These are phyloP conservation scores for Stachybotrys chartarum DNA, from an alignment of 2,329 filamentous ascomycete species.

Conservation along the genomic window DNA sequence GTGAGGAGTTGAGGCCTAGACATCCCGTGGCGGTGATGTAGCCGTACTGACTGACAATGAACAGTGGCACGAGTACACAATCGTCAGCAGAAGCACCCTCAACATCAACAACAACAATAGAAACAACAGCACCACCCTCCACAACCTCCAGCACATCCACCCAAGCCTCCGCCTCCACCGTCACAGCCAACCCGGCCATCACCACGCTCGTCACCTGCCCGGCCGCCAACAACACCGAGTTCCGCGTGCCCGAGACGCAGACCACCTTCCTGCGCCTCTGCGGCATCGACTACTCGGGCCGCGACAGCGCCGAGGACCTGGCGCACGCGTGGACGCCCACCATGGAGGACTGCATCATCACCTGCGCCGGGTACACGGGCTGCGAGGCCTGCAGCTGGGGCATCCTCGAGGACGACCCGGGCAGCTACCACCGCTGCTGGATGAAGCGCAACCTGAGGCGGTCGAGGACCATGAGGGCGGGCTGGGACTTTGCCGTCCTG, in stretches of 20 bases:
- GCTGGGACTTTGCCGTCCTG: conserved; percentile 38
- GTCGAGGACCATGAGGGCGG: conserved; percentile 20
- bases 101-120: conserved; percentile 1
- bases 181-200: neutral
- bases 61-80: neutral
- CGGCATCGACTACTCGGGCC: conserved; percentile 37
- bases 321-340: conserved; percentile 26
- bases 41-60: neutral
- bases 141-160: conserved; percentile 14
- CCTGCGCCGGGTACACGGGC: conserved; percentile 29
- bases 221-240: conserved; percentile 35
- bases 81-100: conserved; percentile 7
- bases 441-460: conserved; percentile 30
- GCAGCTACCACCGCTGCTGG: conserved; percentile 33
- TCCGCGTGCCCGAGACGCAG: conserved; percentile 29
- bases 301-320: conserved; percentile 24
- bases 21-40: neutral
- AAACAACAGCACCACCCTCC: conserved; percentile 4
- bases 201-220: conserved; percentile 29
- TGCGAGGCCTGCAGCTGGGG: conserved; percentile 40
- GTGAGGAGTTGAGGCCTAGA: conserved; percentile 1
- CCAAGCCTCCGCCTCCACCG: conserved; percentile 5
- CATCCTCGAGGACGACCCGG: conserved; percentile 29
- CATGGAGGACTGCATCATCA: conserved; percentile 36
- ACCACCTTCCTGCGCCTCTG: conserved; percentile 36